Evolutionary conservation across 2,329 filamentous ascomycete species (phyloP), one percentile per base, ranked within the genome.

Genomic region (Diaporthe capsici): DNA sequence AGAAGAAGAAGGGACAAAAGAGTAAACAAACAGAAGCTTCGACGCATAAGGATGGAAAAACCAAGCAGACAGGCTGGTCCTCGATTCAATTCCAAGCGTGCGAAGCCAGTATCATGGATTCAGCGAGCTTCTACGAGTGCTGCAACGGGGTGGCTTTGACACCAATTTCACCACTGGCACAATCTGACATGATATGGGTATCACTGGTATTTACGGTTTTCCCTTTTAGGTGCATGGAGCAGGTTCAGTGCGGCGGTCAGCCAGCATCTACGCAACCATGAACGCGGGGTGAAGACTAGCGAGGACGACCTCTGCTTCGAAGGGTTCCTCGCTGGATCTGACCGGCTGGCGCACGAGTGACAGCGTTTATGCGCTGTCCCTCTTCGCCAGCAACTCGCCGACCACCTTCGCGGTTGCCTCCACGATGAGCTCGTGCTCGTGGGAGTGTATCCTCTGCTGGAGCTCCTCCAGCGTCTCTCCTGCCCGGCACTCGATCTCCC

Each of bases 401-500:
- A 82, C 85, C 10, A 89, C 85, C 79, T 87, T 84, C 1, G 86
- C 84, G 6, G 93, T 92, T 2, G 94, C 95, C 80, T 94, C 90
- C 39, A 98, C 92, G 80, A 98, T 95, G 78, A 95, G 85, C 77
- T 89, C 88, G 86, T 96, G 95, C 86, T 98, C 96, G 42, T 92
- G 88, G 28, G 84, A 84, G 83, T 98, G 95, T 77, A 98, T 94
- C 82, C 92, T 92, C 80, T 90, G 86, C 84, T 95, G 90, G 39
- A 98, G 87, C 68, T 90, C 88, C 47, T 91, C 89, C 74, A 96
- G 80, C 34, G 87, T 88, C 80, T 95, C 92, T 49, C 91, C 92
- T 65, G 90, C 87, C 76, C 89, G 89, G 78, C 90, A 91, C 74
- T 91, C 88, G 34, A 98, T 90, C 84, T 96, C 93, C 78, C 88